These are phyloP conservation scores for Plasmopara muralis DNA, from an alignment of 352 stramenopile genomes.

Conservation along the genomic window DNA sequence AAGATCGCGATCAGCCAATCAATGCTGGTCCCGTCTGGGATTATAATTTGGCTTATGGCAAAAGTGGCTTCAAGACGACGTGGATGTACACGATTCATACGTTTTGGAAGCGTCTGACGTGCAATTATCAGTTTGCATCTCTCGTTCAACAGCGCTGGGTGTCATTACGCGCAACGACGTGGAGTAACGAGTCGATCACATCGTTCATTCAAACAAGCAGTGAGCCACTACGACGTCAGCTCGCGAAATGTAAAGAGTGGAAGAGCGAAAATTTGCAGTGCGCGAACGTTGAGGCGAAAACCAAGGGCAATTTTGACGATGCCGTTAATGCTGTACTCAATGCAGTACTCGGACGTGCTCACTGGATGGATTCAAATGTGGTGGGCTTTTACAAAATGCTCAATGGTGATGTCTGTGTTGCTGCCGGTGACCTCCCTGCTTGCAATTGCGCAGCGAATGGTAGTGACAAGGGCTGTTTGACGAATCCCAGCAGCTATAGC, in stretches of 20 bases:
- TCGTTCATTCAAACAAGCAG: conserved; percentile 34
- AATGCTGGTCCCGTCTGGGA: conserved; percentile 67
- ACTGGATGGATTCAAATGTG: conserved; percentile 52
- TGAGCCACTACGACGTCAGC: conserved; percentile 38
- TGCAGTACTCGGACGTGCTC: conserved; percentile 29
- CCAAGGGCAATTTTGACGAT: conserved; percentile 32
- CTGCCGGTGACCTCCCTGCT: conserved; percentile 33
- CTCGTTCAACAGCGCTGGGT: conserved; percentile 51
- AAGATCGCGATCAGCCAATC: conserved; percentile 54
- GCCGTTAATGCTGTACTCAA: conserved; percentile 29
- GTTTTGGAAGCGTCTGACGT: conserved; percentile 58
- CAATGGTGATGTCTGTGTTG: conserved; percentile 25
- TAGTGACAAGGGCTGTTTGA: conserved; percentile 39
- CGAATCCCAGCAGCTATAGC: conserved; percentile 31
- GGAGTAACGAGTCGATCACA: conserved; percentile 47
- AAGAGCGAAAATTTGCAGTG: conserved; percentile 49
- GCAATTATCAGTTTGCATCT: conserved; percentile 66
- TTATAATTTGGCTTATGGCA: conserved; percentile 60
- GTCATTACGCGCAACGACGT: conserved; percentile 32
- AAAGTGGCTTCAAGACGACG: conserved; percentile 26
- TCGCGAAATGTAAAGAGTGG: conserved; percentile 40
- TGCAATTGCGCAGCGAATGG: conserved; percentile 51
- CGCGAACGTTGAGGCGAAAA: conserved; percentile 34
- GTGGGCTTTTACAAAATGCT: conserved; percentile 34
- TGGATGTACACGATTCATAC: conserved; percentile 52